Evolutionary conservation across 306 rosid species (phyloP).

Genomic region (Cucumis sativus): Cucumber_9930_V3 NC_026657.2:27286001-27286500

Average conservation of each 20-base stretch:
- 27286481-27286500: constrained; percentile 36
- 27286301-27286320: constrained; percentile 31
- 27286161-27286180: constrained; percentile 42
- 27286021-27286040: background rate
- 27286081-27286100: background rate
- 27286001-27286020: constrained; percentile 16
- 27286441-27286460: constrained; percentile 59
- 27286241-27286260: constrained; percentile 83
- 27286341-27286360: constrained; percentile 30
- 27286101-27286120: background rate
- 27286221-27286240: constrained; percentile 41
- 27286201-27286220: constrained; percentile 31
- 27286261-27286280: constrained; percentile 87
- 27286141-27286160: constrained; percentile 38
- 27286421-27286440: constrained; percentile 44
- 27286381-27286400: constrained; percentile 74
- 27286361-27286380: constrained; percentile 43
- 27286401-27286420: constrained; percentile 36
- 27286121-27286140: background rate
- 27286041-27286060: constrained; percentile 12
- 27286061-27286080: constrained; percentile 8
- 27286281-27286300: constrained; percentile 39
- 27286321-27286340: constrained; percentile 49
- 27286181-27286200: constrained; percentile 31
- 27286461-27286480: constrained; percentile 42